Conservation (phyloP, 768 basidiomycete species). For the Gyrodon lividus region DNA sequence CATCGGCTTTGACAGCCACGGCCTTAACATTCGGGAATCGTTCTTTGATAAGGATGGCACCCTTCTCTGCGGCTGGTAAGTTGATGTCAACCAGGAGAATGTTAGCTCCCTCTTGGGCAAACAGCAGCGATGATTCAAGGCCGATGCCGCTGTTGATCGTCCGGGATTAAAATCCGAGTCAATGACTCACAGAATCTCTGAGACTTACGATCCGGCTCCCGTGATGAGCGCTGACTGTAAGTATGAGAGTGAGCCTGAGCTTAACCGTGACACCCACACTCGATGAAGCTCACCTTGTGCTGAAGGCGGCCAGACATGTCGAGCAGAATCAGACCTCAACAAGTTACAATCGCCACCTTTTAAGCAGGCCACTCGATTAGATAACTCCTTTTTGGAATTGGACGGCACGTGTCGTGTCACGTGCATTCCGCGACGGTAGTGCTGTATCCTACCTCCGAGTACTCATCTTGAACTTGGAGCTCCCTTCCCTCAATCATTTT, state of each 20-base stretch:
- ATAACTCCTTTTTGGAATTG: neutral
- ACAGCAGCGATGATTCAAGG: conserved; percentile 91
- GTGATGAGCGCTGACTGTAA: conserved; percentile 75
- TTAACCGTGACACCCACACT: conserved; percentile 13
- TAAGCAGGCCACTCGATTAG: neutral
- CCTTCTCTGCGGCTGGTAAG: conserved; percentile 65
- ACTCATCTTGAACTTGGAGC: too few species aligned
- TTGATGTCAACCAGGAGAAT: conserved; percentile 91
- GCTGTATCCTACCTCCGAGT: too few species aligned
- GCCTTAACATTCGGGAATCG: conserved; percentile 70
- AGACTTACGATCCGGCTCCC: conserved; percentile 81
- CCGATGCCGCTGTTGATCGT: conserved; percentile 79
- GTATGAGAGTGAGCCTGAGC: neutral
- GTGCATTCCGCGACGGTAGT: too few species aligned
- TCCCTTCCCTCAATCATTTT: too few species aligned
- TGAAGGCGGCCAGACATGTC: conserved; percentile 67
- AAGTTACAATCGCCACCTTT: too few species aligned
- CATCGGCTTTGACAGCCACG: conserved; percentile 76
- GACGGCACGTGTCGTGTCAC: too few species aligned
- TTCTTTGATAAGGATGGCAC: conserved; percentile 57
- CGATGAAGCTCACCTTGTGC: conserved; percentile 47
- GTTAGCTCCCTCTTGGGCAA: conserved; percentile 92
- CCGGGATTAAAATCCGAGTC: conserved; percentile 17
- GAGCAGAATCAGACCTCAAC: too few species aligned
- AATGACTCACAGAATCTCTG: conserved; percentile 1